Evolutionary conservation across 2,329 filamentous ascomycete genomes (phyloP), one percentile per base, ranked within the genome.

Genomic region (Talaromyces piceae): DNA sequence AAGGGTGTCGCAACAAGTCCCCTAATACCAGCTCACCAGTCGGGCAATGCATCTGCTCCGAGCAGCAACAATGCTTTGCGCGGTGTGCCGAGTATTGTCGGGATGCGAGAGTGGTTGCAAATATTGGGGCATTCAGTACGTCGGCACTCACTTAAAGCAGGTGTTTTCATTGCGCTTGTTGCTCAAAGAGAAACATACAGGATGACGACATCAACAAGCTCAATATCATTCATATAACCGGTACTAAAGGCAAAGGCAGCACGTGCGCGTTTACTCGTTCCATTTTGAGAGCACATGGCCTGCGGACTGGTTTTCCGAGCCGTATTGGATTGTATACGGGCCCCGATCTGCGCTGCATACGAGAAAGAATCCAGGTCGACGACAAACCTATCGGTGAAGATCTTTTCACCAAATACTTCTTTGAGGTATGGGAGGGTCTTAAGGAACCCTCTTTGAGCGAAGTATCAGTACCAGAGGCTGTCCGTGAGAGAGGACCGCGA

Each of bases 221-320:
- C 26, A 86, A 86, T 57, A 75, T 87, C 23, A 64, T 89, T 33
- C 84, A 88, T 66, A 78, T 89, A 23, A 80, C 84, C 22, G 86
- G 86, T 4, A 88, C 84, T n/a, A 88, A 88, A 65, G 86, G 86
- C 4, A 89, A 88, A 67, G 86, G 85, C 25, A 84, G 79, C 60
- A 86, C 83, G 1, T 88, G 84, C 61, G 84, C 83, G 33, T 87
- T 84, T 6, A 44, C 45, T 11, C 44, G 45, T 13, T 52, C 50
- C 8, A 81, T 88, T 54, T 75, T 88, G 41, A 68, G 72, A n/a
- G 55, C 51, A n/a, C 59, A 67, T 51, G 54, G 63, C 1, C 3
- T 59, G 13, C 58, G 59, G 39, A 64, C 58, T 4, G 64, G 65
- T 11, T 61, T 61, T 16, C 50, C 45, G 8, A 44, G 16, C 11